Evolutionary conservation across 805 yeast genomes (phyloP).

Genomic region (Naumovozyma baii): DNA sequence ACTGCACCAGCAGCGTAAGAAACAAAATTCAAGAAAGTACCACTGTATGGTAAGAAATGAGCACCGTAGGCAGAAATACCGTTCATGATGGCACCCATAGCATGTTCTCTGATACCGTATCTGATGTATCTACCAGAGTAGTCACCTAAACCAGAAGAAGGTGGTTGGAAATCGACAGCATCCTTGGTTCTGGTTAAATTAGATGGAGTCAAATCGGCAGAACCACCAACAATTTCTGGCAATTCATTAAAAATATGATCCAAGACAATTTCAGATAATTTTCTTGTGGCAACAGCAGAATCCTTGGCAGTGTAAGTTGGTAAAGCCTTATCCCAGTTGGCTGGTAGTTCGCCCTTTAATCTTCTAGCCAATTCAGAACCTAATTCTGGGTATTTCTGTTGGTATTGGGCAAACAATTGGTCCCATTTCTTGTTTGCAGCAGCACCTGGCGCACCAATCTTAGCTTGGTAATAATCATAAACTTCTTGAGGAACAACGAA

Average conservation of each 20-base stretch:
- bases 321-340: slow-evolving; percentile 63
- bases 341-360: slow-evolving; percentile 68
- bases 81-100: slow-evolving; percentile 96
- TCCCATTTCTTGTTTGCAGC: slow-evolving; percentile 70
- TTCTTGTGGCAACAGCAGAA: slow-evolving; percentile 85
- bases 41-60: slow-evolving; percentile 85
- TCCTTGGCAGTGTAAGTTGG: slow-evolving; percentile 76
- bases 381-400: slow-evolving; percentile 59
- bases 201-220: slow-evolving; percentile 96
- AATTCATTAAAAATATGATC: slow-evolving; percentile 48
- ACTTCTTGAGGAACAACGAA: slow-evolving; percentile 81
- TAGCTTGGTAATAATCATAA: slow-evolving; percentile 50
- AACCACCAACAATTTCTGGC: slow-evolving; percentile 94
- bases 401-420: slow-evolving; percentile 48
- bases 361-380: slow-evolving; percentile 78
- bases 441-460: slow-evolving; percentile 51
- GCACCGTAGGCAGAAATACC: slow-evolving; percentile 89
- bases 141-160: slow-evolving; percentile 67
- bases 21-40: slow-evolving; percentile 92
- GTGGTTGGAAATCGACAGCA: slow-evolving; percentile 89
- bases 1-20: slow-evolving; percentile 82
- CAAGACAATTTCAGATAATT: slow-evolving; percentile 77
- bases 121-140: slow-evolving; percentile 90
- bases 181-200: slow-evolving; percentile 83
- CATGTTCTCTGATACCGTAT: slow-evolving; percentile 98